phyloP scores from a whole-genome alignment of 1,284 basidiomycete genomes.

The Chiua sp. region DNA sequence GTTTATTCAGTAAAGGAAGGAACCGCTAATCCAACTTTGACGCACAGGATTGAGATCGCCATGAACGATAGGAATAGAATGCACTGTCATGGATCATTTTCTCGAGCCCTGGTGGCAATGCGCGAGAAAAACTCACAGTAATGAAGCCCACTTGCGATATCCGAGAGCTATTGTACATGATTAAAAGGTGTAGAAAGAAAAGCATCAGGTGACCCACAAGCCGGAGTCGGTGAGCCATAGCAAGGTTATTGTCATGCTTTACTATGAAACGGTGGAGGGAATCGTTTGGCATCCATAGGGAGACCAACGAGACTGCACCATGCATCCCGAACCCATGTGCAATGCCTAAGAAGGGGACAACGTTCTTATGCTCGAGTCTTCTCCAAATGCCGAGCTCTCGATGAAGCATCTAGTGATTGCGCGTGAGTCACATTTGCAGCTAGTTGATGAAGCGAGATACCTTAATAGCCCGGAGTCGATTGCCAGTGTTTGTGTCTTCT shows the following conservation, averaged over 20 bases:
- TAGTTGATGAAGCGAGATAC: neutral
- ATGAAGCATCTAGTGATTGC: neutral
- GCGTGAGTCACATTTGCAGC: neutral
- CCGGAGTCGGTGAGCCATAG: neutral
- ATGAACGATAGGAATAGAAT: slow-evolving; percentile 20
- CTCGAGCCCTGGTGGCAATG: accelerated
- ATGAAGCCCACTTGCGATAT: slow-evolving; percentile 13
- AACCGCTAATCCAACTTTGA: neutral
- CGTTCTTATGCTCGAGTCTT: slow-evolving; percentile 16
- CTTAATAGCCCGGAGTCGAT: neutral
- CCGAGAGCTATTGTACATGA: neutral
- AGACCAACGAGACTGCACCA: slow-evolving; percentile 17
- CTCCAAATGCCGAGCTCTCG: slow-evolving; percentile 28
- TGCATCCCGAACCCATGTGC: slow-evolving; percentile 19
- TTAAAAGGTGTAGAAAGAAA: neutral
- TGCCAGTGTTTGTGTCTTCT: no score
- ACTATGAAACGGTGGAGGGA: slow-evolving; percentile 11
- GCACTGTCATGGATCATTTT: slow-evolving; percentile 7
- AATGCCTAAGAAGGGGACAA: slow-evolving; percentile 26
- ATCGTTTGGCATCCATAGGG: slow-evolving; percentile 26
- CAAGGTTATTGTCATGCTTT: neutral
- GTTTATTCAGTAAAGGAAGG: neutral
- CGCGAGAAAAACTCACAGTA: slow-evolving; percentile 13
- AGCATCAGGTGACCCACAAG: slow-evolving; percentile 7
- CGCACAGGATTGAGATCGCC: slow-evolving; percentile 22